Evolutionary conservation across 2,329 filamentous ascomycete genomes (phyloP).

Genomic region (Trichoderma sp.): DNA sequence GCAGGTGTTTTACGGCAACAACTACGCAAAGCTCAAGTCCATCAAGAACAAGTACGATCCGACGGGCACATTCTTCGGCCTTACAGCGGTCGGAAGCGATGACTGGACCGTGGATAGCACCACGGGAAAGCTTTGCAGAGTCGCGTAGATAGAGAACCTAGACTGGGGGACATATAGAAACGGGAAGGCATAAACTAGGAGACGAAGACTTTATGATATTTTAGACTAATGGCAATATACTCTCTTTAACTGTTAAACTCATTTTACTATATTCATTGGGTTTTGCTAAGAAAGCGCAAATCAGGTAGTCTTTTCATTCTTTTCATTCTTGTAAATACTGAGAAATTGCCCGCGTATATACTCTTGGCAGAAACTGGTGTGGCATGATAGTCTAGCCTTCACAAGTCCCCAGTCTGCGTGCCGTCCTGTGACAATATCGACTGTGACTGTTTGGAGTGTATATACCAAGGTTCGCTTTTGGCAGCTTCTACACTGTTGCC

Average conservation of each 20-base stretch:
- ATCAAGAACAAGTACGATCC: constrained; percentile 51
- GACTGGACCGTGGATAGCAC: constrained; percentile 4
- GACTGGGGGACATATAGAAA: neutral
- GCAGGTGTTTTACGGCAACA: constrained; percentile 42
- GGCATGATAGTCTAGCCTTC: neutral
- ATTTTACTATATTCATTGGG: neutral
- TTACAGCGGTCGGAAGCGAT: constrained; percentile 48
- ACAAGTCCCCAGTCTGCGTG: neutral
- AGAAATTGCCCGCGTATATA: neutral
- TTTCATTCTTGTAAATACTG: neutral
- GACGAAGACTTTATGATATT: neutral
- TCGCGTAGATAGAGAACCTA: neutral
- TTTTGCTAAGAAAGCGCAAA: neutral
- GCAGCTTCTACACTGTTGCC: too few species aligned
- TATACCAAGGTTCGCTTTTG: accelerated
- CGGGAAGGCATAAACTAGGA: neutral
- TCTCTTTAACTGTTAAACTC: neutral
- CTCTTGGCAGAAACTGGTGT: neutral
- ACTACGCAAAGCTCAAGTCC: constrained; percentile 37
- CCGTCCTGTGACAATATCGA: too few species aligned
- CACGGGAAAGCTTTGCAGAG: neutral
- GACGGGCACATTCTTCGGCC: constrained; percentile 43
- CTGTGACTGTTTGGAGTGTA: too few species aligned
- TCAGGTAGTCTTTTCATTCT: neutral
- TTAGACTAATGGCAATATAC: neutral